phyloP scores from a whole-genome alignment of 805 yeast species.

The Sugiyamaella marilandica region DNA sequence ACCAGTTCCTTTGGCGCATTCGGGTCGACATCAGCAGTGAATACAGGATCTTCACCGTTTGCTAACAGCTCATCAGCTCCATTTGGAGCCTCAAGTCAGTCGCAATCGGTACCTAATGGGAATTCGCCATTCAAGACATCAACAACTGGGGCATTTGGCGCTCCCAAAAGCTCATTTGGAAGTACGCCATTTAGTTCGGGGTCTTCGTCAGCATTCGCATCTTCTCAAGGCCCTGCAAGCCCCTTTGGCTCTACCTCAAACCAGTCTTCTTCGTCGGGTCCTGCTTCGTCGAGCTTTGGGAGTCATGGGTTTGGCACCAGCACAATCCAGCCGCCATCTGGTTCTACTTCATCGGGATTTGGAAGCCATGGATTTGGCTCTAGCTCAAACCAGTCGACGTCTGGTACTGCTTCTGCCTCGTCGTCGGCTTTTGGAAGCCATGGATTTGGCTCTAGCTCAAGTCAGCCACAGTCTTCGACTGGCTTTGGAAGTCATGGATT shows the following conservation, averaged over 20 bases:
- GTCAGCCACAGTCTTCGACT: background rate
- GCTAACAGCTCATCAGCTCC: background rate
- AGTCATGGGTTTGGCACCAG: background rate
- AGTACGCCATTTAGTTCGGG: too few species aligned
- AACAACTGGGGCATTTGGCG: background rate
- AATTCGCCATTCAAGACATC: background rate
- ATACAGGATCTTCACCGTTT: background rate
- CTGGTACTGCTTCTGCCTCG: too few species aligned
- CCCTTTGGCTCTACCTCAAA: background rate
- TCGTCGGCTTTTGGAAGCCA: conserved; percentile 9
- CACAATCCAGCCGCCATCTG: background rate
- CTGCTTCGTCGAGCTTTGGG: background rate
- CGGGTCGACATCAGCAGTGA: background rate
- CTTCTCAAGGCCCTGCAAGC: too few species aligned
- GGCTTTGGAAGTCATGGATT: conserved; percentile 26
- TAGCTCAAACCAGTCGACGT: background rate
- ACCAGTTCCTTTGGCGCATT: background rate
- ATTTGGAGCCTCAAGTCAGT: conserved; percentile 2
- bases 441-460: conserved; percentile 17
- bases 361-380: conserved; percentile 1
- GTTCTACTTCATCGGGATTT: background rate
- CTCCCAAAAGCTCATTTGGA: background rate
- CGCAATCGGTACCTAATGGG: background rate
- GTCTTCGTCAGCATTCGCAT: background rate
- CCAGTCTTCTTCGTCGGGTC: too few species aligned